phyloP scores from a whole-genome alignment of 768 basidiomycete genomes.

The Mycena vulgaris region DNA sequence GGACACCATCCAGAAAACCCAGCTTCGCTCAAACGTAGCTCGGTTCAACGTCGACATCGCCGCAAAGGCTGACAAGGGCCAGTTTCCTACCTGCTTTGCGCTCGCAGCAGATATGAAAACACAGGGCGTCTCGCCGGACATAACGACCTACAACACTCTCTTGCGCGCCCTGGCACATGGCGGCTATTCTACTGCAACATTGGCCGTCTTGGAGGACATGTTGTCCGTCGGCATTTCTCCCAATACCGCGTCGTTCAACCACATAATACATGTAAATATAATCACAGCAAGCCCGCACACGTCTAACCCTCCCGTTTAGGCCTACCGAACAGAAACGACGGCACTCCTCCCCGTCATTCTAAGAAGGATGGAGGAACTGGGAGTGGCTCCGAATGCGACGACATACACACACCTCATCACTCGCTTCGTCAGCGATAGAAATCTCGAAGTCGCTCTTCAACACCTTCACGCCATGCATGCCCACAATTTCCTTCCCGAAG shows the following conservation, averaged over 20 bases:
- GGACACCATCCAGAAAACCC: slow-evolving; percentile 44
- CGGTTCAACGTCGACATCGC: slow-evolving; percentile 52
- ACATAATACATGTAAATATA: slow-evolving; percentile 61
- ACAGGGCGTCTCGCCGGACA: slow-evolving; percentile 65
- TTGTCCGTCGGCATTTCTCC: slow-evolving; percentile 62
- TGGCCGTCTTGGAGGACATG: slow-evolving; percentile 84
- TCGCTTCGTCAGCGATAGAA: slow-evolving; percentile 60
- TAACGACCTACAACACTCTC: slow-evolving; percentile 70
- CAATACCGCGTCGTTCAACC: slow-evolving; percentile 67
- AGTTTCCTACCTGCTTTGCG: slow-evolving; percentile 58
- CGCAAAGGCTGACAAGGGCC: slow-evolving; percentile 47
- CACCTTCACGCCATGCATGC: slow-evolving; percentile 72
- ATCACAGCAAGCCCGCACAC: background rate
- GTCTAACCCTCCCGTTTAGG: slow-evolving; percentile 53
- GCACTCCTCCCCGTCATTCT: slow-evolving; percentile 65
- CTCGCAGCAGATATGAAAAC: slow-evolving; percentile 73
- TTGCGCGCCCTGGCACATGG: slow-evolving; percentile 64
- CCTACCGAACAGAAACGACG: slow-evolving; percentile 57
- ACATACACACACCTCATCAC: slow-evolving; percentile 71
- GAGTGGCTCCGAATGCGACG: slow-evolving; percentile 63
- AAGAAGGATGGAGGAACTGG: slow-evolving; percentile 67
- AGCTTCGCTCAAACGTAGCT: slow-evolving; percentile 38
- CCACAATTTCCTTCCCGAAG: slow-evolving; percentile 64
- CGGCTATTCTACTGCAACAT: slow-evolving; percentile 65
- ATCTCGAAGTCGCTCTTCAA: slow-evolving; percentile 78